Evolutionary conservation across 2,329 filamentous ascomycete genomes (phyloP).

Genomic region (Colletotrichum lentis): DNA sequence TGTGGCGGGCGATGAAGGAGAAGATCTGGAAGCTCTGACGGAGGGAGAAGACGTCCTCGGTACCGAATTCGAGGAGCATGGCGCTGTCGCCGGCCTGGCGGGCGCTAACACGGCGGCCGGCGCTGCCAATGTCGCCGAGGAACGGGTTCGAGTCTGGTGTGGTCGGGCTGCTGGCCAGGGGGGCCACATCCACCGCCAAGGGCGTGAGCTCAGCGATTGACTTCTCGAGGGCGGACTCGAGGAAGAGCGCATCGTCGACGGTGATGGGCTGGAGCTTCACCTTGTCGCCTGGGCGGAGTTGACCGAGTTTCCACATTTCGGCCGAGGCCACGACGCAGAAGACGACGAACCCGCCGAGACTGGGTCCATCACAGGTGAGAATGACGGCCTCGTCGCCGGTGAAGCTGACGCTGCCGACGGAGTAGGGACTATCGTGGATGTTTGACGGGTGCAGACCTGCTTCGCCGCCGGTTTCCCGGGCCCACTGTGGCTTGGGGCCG

Average conservation of each 20-base stretch:
- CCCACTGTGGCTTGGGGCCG: slow-evolving; percentile 51
- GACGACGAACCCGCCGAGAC: slow-evolving; percentile 53
- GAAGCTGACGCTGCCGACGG: slow-evolving; percentile 53
- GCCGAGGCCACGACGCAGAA: slow-evolving; percentile 50
- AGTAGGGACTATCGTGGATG: slow-evolving; percentile 51
- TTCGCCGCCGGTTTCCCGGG: slow-evolving; percentile 48
- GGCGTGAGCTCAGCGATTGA: slow-evolving; percentile 40
- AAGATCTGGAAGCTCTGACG: slow-evolving; percentile 47
- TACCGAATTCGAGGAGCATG: slow-evolving; percentile 48
- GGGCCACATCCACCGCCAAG: background rate
- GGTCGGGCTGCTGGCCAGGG: background rate
- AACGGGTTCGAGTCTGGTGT: slow-evolving; percentile 18
- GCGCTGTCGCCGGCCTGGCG: slow-evolving; percentile 48
- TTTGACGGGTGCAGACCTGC: slow-evolving; percentile 55
- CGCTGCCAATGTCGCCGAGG: slow-evolving; percentile 37
- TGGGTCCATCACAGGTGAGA: slow-evolving; percentile 51
- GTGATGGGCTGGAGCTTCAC: slow-evolving; percentile 47
- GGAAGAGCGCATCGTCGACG: slow-evolving; percentile 41
- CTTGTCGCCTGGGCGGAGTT: slow-evolving; percentile 50
- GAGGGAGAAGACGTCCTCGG: slow-evolving; percentile 44
- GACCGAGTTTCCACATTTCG: slow-evolving; percentile 55
- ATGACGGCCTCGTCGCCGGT: slow-evolving; percentile 54
- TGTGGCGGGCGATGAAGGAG: slow-evolving; percentile 47
- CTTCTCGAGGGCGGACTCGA: slow-evolving; percentile 40
- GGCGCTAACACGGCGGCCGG: slow-evolving; percentile 38